A percentile compares a stretch with the other conserved stretches of the same genome.
Conservation (phyloP, 148 eudicot species). For the Rhododendron henanense region DNA sequence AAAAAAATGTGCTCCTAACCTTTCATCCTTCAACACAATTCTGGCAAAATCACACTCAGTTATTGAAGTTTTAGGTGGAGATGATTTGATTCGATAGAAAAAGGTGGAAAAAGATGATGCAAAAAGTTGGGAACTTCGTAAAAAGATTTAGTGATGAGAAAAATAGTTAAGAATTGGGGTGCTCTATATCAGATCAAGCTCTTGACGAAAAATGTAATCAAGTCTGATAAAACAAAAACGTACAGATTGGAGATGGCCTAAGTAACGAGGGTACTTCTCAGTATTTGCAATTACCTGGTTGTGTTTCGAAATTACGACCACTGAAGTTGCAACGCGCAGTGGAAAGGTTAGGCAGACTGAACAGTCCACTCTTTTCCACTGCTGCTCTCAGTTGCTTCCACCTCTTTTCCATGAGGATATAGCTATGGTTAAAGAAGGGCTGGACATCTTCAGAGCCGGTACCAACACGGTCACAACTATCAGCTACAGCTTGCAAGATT, state of each 20-base stretch:
- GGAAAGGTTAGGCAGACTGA: constrained; percentile 70
- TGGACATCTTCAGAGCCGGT: constrained; percentile 13
- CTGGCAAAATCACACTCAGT: not conserved
- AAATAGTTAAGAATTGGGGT: not conserved
- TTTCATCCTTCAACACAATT: not conserved
- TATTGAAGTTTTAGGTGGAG: not conserved
- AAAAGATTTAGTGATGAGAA: not conserved
- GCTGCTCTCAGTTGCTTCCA: constrained; percentile 76
- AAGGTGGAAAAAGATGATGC: not conserved
- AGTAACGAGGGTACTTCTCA: not conserved
- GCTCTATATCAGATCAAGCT: not conserved
- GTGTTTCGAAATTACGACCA: constrained; percentile 47
- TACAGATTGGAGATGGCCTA: not conserved
- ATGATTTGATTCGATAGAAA: not conserved
- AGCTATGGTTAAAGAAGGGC: constrained; percentile 56
- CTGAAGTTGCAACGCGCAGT: constrained; percentile 54
- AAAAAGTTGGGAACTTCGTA: not conserved
- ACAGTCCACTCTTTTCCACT: constrained; percentile 39
- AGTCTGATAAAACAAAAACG: not conserved
- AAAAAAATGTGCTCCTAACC: not conserved
- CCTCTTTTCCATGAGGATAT: constrained; percentile 48
- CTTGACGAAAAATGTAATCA: not conserved
- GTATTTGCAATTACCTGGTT: constrained; percentile 55
- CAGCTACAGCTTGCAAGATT: constrained; percentile 65
- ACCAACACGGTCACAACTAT: constrained; percentile 33